A percentile compares a stretch with the other conserved stretches of the same genome.
Conservation (phyloP, 2,329 filamentous ascomycete species). For the Monilinia vaccinii-corymbosi region DNA sequence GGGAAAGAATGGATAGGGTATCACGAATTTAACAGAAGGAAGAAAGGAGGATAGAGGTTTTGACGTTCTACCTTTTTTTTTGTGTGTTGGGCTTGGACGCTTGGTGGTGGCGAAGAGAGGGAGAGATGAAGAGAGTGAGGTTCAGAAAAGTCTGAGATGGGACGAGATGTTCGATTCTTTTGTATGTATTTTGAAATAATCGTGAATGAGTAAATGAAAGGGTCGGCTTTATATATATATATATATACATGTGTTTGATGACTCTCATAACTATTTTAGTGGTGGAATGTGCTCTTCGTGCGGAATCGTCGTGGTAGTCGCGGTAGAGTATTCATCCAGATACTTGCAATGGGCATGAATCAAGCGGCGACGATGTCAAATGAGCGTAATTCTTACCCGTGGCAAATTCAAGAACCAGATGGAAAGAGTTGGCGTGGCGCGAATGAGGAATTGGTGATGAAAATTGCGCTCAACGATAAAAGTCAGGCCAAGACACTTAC, state of each 20-base stretch:
- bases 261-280: background rate
- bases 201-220: background rate
- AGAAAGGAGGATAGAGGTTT: background rate
- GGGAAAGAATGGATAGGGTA: slow-evolving; percentile 4
- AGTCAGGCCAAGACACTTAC: background rate
- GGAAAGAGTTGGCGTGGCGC: too few relatives aligned
- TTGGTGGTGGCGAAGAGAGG: background rate
- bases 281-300: background rate
- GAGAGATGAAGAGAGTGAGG: background rate
- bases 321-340: background rate
- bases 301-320: background rate
- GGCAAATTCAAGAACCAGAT: background rate
- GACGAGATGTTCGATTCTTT: slow-evolving; percentile 3
- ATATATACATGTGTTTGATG: background rate
- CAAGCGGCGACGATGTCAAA: too few relatives aligned
- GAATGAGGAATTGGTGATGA: too few relatives aligned
- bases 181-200: slow-evolving; percentile 8
- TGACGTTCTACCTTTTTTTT: background rate
- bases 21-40: background rate
- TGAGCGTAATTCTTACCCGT: background rate
- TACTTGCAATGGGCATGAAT: background rate
- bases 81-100: background rate
- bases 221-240: background rate
- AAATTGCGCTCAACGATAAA: background rate
- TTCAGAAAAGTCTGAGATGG: background rate